Evolutionary conservation across 1,284 basidiomycete species (phyloP).

Genomic region (Tylopilus orsonianus): DNA sequence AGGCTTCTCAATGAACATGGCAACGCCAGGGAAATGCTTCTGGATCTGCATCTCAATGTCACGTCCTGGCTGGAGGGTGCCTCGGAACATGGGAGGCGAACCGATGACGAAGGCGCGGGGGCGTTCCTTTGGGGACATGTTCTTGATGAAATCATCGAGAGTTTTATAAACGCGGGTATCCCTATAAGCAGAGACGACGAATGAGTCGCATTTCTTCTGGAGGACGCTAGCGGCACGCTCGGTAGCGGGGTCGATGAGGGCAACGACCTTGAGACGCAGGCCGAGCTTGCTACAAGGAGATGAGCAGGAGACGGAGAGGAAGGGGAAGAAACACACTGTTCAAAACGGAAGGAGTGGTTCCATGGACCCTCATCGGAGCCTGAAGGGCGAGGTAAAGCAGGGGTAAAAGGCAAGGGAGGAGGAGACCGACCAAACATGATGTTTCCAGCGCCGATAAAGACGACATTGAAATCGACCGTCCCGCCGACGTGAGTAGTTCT

Average conservation of each 20-base stretch:
- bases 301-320: constrained; percentile 7
- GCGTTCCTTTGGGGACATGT: constrained; percentile 58
- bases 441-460: constrained; percentile 91
- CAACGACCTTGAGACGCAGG: constrained; percentile 92
- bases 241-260: constrained; percentile 88
- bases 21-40: constrained; percentile 85
- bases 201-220: constrained; percentile 89
- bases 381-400: constrained; percentile 32
- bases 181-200: constrained; percentile 92
- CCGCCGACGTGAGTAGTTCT: constrained; percentile 59
- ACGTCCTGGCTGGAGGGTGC: constrained; percentile 72
- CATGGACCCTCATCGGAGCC: constrained; percentile 85
- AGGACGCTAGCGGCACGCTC: constrained; percentile 83
- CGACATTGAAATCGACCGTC: constrained; percentile 79
- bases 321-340: constrained; percentile 58
- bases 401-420: constrained; percentile 3
- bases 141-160: constrained; percentile 84
- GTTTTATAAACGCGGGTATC: constrained; percentile 87
- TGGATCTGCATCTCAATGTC: constrained; percentile 92
- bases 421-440: constrained; percentile 82
- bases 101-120: constrained; percentile 87
- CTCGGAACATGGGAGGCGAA: constrained; percentile 92
- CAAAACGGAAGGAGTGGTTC: constrained; percentile 95
- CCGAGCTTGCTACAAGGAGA: constrained; percentile 80
- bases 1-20: constrained; percentile 96